Evolutionary conservation across 352 stramenopile species (phyloP).

Genomic region (Phytopythium mirpurense): DNA sequence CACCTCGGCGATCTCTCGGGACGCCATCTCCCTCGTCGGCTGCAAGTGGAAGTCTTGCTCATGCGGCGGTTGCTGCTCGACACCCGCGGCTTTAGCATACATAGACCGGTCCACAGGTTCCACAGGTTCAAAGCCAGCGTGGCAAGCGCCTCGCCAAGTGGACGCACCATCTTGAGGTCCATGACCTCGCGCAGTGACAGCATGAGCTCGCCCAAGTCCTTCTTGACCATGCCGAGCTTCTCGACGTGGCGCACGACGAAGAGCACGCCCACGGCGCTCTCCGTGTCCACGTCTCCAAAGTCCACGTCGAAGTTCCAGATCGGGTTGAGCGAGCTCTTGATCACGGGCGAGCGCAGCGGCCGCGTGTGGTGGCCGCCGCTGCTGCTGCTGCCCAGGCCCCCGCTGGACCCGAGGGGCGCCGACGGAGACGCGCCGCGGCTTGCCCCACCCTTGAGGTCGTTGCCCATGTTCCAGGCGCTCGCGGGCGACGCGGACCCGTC

Average conservation of each 20-base stretch:
- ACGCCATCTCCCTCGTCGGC: slow-evolving; percentile 52
- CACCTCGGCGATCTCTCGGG: slow-evolving; percentile 39
- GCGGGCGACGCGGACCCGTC: slow-evolving; percentile 29
- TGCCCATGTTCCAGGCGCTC: slow-evolving; percentile 32
- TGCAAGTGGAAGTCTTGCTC: slow-evolving; percentile 53
- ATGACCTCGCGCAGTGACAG: slow-evolving; percentile 62
- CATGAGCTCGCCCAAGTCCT: slow-evolving; percentile 63
- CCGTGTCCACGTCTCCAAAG: slow-evolving; percentile 69
- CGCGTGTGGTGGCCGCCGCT: slow-evolving; percentile 30
- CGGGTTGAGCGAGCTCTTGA: slow-evolving; percentile 72
- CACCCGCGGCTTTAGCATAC: background rate
- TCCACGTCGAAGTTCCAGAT: slow-evolving; percentile 82
- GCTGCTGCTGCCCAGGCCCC: slow-evolving; percentile 5
- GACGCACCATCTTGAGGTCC: slow-evolving; percentile 63
- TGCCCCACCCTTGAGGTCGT: slow-evolving; percentile 38
- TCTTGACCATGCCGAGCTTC: slow-evolving; percentile 70
- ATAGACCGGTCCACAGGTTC: too few species aligned
- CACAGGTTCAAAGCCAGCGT: too few species aligned
- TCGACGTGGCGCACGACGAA: slow-evolving; percentile 66
- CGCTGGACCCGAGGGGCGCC: too few species aligned
- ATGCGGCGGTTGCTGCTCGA: slow-evolving; percentile 42
- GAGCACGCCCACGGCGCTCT: slow-evolving; percentile 58
- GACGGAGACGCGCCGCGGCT: too few species aligned
- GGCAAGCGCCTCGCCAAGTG: background rate
- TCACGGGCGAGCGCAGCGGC: slow-evolving; percentile 45